A percentile compares a stretch with the other conserved stretches of the same genome.
phyloP scores from a whole-genome alignment of 2,329 filamentous ascomycete genomes.

The Lecanicillium sp. region DNA sequence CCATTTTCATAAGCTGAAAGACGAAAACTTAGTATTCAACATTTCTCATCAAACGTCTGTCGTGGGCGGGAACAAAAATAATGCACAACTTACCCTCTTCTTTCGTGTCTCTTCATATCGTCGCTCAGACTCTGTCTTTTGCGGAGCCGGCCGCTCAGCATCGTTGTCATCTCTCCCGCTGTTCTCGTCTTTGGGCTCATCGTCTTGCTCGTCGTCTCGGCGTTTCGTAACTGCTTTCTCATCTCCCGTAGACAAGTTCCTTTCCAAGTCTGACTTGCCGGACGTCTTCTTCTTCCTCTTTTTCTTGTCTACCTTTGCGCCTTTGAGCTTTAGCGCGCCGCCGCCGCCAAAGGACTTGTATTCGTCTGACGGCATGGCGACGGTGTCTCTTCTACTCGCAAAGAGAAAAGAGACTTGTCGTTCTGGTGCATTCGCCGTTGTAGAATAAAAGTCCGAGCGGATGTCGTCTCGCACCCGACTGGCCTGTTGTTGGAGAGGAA shows the following conservation, averaged over 20 bases:
- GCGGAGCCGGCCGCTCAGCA: conserved; percentile 17
- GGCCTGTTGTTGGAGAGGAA: too few species aligned
- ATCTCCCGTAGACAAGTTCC: conserved; percentile 30
- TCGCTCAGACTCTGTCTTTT: conserved; percentile 79
- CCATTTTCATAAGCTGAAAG: conserved; percentile 67
- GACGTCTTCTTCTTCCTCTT: conserved; percentile 57
- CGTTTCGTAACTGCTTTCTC: conserved; percentile 17
- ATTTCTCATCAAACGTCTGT: too few species aligned
- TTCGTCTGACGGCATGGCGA: conserved; percentile 64
- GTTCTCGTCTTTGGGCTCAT: conserved; percentile 19
- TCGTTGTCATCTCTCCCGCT: conserved; percentile 25
- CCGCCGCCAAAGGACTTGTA: conserved; percentile 58
- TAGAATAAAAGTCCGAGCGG: too few species aligned
- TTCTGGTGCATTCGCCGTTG: too few species aligned
- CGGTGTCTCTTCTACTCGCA: not conserved
- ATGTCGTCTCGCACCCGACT: too few species aligned
- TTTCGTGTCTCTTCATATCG: conserved; percentile 71
- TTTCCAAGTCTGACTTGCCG: conserved; percentile 37
- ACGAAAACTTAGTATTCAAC: not conserved
- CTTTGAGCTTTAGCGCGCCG: conserved; percentile 81
- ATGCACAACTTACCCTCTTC: conserved; percentile 57
- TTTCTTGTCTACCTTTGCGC: conserved; percentile 53
- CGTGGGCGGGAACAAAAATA: too few species aligned
- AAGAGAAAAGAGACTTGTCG: too few species aligned
- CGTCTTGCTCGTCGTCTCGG: conserved; percentile 16